Conservation (phyloP, 805 yeast genomes). For the Sugiyamaella smithiae region DNA sequence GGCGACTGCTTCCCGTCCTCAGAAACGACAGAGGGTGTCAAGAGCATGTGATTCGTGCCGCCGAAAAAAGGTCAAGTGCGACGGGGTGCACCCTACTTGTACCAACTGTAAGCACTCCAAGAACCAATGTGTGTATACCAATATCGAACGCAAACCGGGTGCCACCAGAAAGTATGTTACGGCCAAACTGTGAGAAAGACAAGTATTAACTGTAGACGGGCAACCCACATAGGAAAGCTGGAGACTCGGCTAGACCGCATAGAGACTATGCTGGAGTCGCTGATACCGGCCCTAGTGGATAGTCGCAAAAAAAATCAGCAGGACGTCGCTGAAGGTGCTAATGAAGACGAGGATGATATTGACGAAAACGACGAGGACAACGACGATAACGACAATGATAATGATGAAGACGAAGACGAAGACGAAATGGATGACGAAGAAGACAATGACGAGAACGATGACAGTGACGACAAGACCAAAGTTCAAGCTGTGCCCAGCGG, state of each 20-base stretch:
- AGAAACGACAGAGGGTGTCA: slow-evolving; percentile 53
- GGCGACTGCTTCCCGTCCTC: too few relatives aligned
- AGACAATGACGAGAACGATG: neutral
- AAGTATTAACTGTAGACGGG: slow-evolving; percentile 16
- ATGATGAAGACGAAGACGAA: slow-evolving; percentile 7
- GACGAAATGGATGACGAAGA: neutral
- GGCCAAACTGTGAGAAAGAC: slow-evolving; percentile 35
- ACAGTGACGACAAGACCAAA: neutral
- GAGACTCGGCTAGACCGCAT: slow-evolving; percentile 29
- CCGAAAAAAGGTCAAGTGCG: slow-evolving; percentile 68
- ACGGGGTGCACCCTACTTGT: slow-evolving; percentile 63
- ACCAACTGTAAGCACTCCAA: slow-evolving; percentile 76
- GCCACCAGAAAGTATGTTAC: slow-evolving; percentile 16
- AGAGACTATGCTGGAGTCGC: slow-evolving; percentile 27
- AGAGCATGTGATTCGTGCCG: slow-evolving; percentile 90
- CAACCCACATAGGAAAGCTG: slow-evolving; percentile 15
- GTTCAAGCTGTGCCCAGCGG: neutral
- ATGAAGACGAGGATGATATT: slow-evolving; percentile 9
- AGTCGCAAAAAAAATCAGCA: neutral
- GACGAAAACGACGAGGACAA: slow-evolving; percentile 14
- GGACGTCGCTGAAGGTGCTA: slow-evolving; percentile 8
- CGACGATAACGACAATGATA: slow-evolving; percentile 7
- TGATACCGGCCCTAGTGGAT: slow-evolving; percentile 15
- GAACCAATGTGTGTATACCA: slow-evolving; percentile 56
- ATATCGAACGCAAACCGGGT: slow-evolving; percentile 19